A percentile compares a stretch with the other conserved stretches of the same genome.
Evolutionary conservation across 208 protist species (phyloP).

Genomic region (Crithidia expoeki): DNA sequence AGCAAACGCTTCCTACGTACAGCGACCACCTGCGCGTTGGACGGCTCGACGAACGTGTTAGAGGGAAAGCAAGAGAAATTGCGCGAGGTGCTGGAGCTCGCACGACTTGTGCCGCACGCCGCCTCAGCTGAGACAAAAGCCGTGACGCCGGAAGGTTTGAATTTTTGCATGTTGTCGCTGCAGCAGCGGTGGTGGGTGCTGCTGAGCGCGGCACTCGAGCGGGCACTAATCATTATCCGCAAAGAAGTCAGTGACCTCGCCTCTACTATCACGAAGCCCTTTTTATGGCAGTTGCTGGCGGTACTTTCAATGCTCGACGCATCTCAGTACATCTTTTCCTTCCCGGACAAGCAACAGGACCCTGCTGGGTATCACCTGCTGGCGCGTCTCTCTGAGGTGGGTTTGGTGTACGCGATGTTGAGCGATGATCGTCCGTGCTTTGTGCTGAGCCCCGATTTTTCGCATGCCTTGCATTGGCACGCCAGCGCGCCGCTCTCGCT

Average conservation of each 20-base stretch:
- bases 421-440: slow-evolving; percentile 61
- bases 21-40: slow-evolving; percentile 65
- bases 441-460: slow-evolving; percentile 74
- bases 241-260: neutral
- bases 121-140: neutral
- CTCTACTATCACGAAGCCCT: slow-evolving; percentile 33
- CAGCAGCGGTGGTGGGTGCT: slow-evolving; percentile 89
- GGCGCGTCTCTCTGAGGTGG: slow-evolving; percentile 75
- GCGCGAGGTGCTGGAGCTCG: slow-evolving; percentile 57
- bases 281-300: slow-evolving; percentile 80
- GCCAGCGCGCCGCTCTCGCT: slow-evolving; percentile 68
- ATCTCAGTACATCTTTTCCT: slow-evolving; percentile 57
- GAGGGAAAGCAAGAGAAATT: slow-evolving; percentile 39
- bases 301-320: slow-evolving; percentile 69
- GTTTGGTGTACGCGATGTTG: slow-evolving; percentile 75
- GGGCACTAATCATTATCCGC: slow-evolving; percentile 48
- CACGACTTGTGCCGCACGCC: slow-evolving; percentile 47
- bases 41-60: slow-evolving; percentile 57
- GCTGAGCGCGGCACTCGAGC: slow-evolving; percentile 74
- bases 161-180: slow-evolving; percentile 87
- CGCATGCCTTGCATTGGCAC: slow-evolving; percentile 74
- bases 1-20: slow-evolving; percentile 64
- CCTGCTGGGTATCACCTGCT: slow-evolving; percentile 69
- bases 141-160: slow-evolving; percentile 71
- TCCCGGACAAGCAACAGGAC: slow-evolving; percentile 60